A percentile compares a stretch with the other conserved stretches of the same genome.
Conservation (phyloP, 2,329 filamentous ascomycete genomes). For the Exophiala bonariae region DNA sequence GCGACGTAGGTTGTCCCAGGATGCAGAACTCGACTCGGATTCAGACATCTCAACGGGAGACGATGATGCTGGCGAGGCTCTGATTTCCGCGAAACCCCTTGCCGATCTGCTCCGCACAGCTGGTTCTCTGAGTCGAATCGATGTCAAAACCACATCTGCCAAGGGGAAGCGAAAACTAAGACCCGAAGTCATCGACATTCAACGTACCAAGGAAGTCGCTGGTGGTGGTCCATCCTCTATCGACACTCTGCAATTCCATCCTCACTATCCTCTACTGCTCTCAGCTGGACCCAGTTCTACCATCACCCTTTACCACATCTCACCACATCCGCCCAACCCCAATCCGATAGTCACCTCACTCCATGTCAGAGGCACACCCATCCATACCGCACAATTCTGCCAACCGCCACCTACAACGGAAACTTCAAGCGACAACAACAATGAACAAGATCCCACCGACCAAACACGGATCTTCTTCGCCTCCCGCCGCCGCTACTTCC, state of each 20-base stretch:
- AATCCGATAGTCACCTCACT: slow-evolving; percentile 90
- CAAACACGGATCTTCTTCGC: slow-evolving; percentile 70
- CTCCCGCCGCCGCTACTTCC: slow-evolving; percentile 86
- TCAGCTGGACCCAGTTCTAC: slow-evolving; percentile 85
- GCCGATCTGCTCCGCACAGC: slow-evolving; percentile 77
- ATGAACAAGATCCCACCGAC: slow-evolving; percentile 5
- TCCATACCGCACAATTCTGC: slow-evolving; percentile 80
- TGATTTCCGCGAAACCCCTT: slow-evolving; percentile 71
- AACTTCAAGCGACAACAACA: neutral
- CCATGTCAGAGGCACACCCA: slow-evolving; percentile 79
- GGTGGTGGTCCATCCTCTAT: slow-evolving; percentile 65
- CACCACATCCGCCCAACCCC: slow-evolving; percentile 71
- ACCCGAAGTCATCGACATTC: slow-evolving; percentile 86
- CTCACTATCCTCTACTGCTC: slow-evolving; percentile 74
- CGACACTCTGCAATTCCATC: slow-evolving; percentile 85
- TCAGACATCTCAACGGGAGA: slow-evolving; percentile 43
- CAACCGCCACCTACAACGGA: slow-evolving; percentile 61
- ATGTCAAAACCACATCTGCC: slow-evolving; percentile 51
- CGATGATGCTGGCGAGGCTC: slow-evolving; percentile 52
- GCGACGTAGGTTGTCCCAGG: slow-evolving; percentile 17
- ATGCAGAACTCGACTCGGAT: slow-evolving; percentile 44
- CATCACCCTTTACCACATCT: slow-evolving; percentile 85
- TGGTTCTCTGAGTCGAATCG: slow-evolving; percentile 60
- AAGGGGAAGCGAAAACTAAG: slow-evolving; percentile 65
- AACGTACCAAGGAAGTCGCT: slow-evolving; percentile 81